Evolutionary conservation across 2,329 filamentous ascomycete species (phyloP).

Genomic region (Microdochium trichocladiopsis): DNA sequence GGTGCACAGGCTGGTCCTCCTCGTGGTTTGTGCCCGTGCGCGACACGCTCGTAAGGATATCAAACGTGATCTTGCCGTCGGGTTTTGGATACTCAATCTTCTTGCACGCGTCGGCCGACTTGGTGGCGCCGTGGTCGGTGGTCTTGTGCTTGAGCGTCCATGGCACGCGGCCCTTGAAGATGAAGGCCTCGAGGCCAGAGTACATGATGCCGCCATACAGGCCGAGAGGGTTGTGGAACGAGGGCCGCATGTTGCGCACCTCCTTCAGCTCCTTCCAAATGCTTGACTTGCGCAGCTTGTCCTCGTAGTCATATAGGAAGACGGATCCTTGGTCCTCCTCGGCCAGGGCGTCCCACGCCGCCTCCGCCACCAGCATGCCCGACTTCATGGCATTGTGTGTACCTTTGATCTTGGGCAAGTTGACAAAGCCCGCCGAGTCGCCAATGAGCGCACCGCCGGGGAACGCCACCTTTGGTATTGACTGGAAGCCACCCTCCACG

Average conservation of each 20-base stretch:
- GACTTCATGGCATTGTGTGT: slow-evolving; percentile 98
- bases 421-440: slow-evolving; percentile 93
- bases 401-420: slow-evolving; percentile 97
- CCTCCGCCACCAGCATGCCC: slow-evolving; percentile 92
- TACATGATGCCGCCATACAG: slow-evolving; percentile 87
- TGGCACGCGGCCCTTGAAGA: slow-evolving; percentile 77
- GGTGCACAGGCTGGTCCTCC: slow-evolving; percentile 93
- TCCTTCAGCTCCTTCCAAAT: slow-evolving; percentile 95
- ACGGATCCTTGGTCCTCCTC: slow-evolving; percentile 58
- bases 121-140: slow-evolving; percentile 72
- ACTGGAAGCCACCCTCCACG: slow-evolving; percentile 94
- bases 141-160: slow-evolving; percentile 88
- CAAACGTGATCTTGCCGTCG: slow-evolving; percentile 89
- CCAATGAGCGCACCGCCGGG: slow-evolving; percentile 93
- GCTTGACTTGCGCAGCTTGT: slow-evolving; percentile 72
- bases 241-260: slow-evolving; percentile 95
- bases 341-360: slow-evolving; percentile 70
- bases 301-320: slow-evolving; percentile 93
- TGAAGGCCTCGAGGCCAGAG: slow-evolving; percentile 83
- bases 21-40: slow-evolving; percentile 97
- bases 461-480: slow-evolving; percentile 94
- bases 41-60: slow-evolving; percentile 91
- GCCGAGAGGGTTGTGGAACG: slow-evolving; percentile 82
- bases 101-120: slow-evolving; percentile 66
- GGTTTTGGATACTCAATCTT: slow-evolving; percentile 98